Base-by-base conservation (phyloP, 2,329 filamentous ascomycete genomes). In the Ampelomyces quisqualis region DNA sequence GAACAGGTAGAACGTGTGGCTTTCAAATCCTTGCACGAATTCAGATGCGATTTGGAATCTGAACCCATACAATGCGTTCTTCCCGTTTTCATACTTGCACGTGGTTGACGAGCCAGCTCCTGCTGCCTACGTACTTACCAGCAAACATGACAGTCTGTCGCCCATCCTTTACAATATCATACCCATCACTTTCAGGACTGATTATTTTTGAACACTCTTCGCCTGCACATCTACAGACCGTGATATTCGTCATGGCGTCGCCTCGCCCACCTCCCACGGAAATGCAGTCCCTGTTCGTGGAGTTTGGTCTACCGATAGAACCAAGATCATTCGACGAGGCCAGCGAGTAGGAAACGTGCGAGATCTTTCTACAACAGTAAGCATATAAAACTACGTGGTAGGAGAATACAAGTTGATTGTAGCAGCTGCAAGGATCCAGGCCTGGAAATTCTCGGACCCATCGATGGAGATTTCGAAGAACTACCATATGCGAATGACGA, bases 351-450 rank as follows among this genome's bases (percentile, higher is more conserved):
- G 5, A 27, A 21, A 23, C 20, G 13, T 47, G 43, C 31, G 34
- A 45, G n/a, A 52, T 52, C 13, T 31, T 31, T 17, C 17, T 43
- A 9, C n/a, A 19, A n/a, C 18, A 41, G 46, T 45, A 34, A 45
- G 21, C 28, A 43, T 3, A 7, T 4, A 7, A 22, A 28, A 39
- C 26, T 17, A n/a, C 2, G 1, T 30, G 5, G n/a, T 23, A n/a
- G 11, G 13, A 21, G 18, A 23, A 5, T 38, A 6, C 8, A 20
- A 7, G 14, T n/a, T 38, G 19, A 38, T 15, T 10, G 13, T n/a
- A 19, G 11, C n/a, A 38, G 36, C 14, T 20, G 14, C 18, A 17
- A 11, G 13, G 38, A 40, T 17, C 18, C 11, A 5, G 5, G 13
- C 3, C 21, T 20, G 7, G 5, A 36, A n/a, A 28, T 28, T n/a